Base-by-base conservation (phyloP, 192 early-diverging fungal species). In the Entomortierella beljakovae region DNA sequence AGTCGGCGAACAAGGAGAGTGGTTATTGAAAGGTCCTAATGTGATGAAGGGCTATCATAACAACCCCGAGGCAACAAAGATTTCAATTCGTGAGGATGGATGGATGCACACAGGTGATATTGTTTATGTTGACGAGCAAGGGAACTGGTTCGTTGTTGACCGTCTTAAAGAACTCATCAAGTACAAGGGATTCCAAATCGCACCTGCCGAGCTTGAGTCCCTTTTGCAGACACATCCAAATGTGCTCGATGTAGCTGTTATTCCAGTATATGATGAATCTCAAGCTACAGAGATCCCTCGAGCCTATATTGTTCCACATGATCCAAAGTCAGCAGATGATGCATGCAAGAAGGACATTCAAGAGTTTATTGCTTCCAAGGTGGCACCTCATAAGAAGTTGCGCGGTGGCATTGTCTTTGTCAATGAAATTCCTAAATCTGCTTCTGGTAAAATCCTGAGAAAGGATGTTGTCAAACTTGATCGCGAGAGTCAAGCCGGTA, bases 391-490 rank as follows among this genome's bases (percentile, higher is more conserved):
- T 85, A 98, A 96, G 87, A 81, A 84, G 61, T 71, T 97, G 29
- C 80, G 90, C 20, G 96, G 92, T 26, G 94, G 94, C 1, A 85
- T 97, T n/a, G 87, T 84, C 23, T 82, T 94, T 67, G 87, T 92
- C 23, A 79, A 84, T 16, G 86, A 65, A 49, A 93, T 96, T 61
- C 94, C 94, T n/a, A 96, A 95, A 57, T 87, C 88, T 10, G 84
- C 91, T 4, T 87, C 89, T 18, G 96, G 94, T 50, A 96, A 96
- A 83, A 95, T 96, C 51, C 83, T 97, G 33, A 83, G 96, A 20
- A 84, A 92, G 16, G 85, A 92, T 22, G 81, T 95, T 43, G 73
- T 77, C 60, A 68, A 77, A 48, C 6, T 77, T 52, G 73, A 77
- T 37, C 73, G 66, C 18, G 60, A 69, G 84, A 55, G 50, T 4